A percentile compares a stretch with the other conserved stretches of the same genome.
Evolutionary conservation across 345 rosid species (phyloP).

Genomic region (Populus ilicifolia): DNA sequence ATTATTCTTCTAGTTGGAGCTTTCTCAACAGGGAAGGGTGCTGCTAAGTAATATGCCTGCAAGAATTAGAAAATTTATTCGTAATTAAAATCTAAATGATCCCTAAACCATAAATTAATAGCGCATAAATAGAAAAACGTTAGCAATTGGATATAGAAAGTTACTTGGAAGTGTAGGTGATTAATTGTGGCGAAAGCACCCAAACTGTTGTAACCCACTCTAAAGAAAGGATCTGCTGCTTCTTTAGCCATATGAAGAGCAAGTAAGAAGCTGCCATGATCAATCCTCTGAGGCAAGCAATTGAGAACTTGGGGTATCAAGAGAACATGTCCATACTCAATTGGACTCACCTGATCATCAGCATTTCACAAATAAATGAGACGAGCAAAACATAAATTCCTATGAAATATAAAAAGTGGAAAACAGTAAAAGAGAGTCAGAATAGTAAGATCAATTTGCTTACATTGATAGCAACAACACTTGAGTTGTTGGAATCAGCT

Average conservation of each 20-base stretch:
- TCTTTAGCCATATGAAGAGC: conserved; percentile 78
- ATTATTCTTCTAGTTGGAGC: conserved; percentile 53
- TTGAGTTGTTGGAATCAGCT: conserved; percentile 52
- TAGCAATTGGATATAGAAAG: not conserved
- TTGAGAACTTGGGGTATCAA: conserved; percentile 82
- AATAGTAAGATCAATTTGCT: conserved; percentile 1
- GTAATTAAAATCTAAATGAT: not conserved
- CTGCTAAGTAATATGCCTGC: conserved; percentile 82
- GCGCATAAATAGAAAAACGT: too few species aligned
- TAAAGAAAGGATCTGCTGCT: conserved; percentile 72
- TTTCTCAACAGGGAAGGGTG: conserved; percentile 83
- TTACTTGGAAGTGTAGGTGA: conserved; percentile 98
- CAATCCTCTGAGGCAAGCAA: conserved; percentile 93
- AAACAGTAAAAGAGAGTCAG: too few species aligned
- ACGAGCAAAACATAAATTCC: not conserved
- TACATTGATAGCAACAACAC: conserved; percentile 93
- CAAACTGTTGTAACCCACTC: conserved; percentile 94
- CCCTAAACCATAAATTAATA: not conserved
- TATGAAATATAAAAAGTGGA: not conserved
- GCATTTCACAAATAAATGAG: not conserved
- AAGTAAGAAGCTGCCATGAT: conserved; percentile 72
- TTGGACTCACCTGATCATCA: conserved; percentile 77
- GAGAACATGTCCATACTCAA: conserved; percentile 92
- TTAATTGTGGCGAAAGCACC: conserved; percentile 98
- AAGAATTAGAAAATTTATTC: not conserved